Base-by-base conservation (phyloP, 2,329 filamentous ascomycete genomes). In the Drechslerella dactyloides region DNA sequence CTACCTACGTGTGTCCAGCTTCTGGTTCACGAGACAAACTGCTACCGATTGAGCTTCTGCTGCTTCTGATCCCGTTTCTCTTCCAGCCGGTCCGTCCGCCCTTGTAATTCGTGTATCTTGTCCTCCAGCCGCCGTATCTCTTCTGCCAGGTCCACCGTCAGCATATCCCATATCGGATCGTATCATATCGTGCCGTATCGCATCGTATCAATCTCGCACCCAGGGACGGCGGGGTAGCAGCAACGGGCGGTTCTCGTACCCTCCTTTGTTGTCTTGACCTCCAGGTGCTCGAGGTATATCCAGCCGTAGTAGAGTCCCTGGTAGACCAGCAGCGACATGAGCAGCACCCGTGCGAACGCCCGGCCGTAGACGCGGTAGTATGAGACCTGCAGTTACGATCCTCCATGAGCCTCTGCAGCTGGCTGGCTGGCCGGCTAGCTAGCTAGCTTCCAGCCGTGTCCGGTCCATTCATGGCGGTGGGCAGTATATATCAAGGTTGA, bases 341-440 rank as follows among this genome's bases (percentile, higher is more conserved):
- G 83, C 74, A 91, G 85, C 60, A 87, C 87, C 81, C 92, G 93
- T 59, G 86, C 84, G 51, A 93, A 82, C 1, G 90, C 90, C 1
- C 89, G 84, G 42, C 87, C 86, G 77, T 91, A 92, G 13, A 86
- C 86, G 77, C 86, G 88, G 82, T 91, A 93, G 81, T 93, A 93
- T 52, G 83, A 82, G 55, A 85, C 80, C 85, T 89, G 75, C 17
- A 35, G 50, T 68, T 48, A 58, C 52, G 37, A 33, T 42, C 56
- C 13, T 33, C 21, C 35, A 11, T 57, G 3, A 54, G 53, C 44
- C 51, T 51, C 37, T 19, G 24, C 30, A n/a, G 55, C 19, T n/a
- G n/a, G n/a, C n/a, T n/a, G n/a, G n/a, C n/a, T n/a, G n/a, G n/a
- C n/a, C n/a, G n/a, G n/a, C n/a, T n/a, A n/a, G n/a, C n/a, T n/a